Base-by-base conservation (phyloP, 176 grass and related monocot genomes). In the Carex kokanica region DNA sequence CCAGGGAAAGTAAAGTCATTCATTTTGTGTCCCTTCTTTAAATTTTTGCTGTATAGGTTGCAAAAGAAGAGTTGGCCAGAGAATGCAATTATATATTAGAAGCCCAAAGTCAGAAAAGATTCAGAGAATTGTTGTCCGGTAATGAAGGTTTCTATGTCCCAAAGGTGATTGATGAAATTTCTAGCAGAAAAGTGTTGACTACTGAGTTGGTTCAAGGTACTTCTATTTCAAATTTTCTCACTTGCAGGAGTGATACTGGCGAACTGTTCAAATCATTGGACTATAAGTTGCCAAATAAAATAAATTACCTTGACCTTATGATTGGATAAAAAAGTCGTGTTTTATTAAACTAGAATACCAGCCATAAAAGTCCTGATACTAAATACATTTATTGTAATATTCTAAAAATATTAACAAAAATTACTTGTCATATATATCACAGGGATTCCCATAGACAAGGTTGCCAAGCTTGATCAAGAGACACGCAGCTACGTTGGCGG, bases 81-180 rank as follows among this genome's bases (percentile, higher is more conserved):
- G 93, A 98, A 90, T 98, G 96, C 83, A 89, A 98, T 90, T 98
- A 95, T 89, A 72, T 93, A 52, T 83, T 95, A 88, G 96, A 98
- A 95, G 96, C 96, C 52, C 60, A 56, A 83, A 95, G 88, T 86
- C 96, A 98, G 84, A 98, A 93, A 78, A 71, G 80, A 82, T 98
- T 95, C 77, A 89, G 86, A 87, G 93, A 95, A 29, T 75, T 95
- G 16, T 53, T 98, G 83, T 91, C 84, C 70, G 82, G 87, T 86
- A 87, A 52, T 71, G 88, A 89, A 85, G 91, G 86, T n/a, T 95
- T 90, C 88, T 86, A 95, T 75, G 89, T 93, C 78, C 92, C 95
- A 40, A 80, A 84, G 70, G 91, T 95, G 34, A 88, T 93, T 84
- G 89, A 98, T 77, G 86, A 90, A 84, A 85, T 89, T 15, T 95